Evolutionary conservation across 129 eudicot genomes (phyloP), one percentile per base, ranked within the genome.

Genomic region (Ambrosia trifida): DNA sequence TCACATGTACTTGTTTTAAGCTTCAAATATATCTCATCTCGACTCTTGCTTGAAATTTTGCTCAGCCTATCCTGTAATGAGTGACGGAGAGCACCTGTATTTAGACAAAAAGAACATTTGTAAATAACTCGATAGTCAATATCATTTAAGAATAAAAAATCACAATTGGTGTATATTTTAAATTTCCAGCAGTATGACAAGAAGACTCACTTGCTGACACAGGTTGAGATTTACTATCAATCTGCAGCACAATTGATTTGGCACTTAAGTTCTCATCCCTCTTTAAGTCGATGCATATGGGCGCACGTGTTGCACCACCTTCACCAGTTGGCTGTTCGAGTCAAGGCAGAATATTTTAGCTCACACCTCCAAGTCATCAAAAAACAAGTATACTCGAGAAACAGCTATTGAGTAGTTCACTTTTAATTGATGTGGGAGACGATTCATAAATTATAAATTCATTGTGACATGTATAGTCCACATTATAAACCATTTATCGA

Each of bases 261-360:
- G 91, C 86, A 80, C 97, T 90, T 47, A 94, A 73, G 64, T 93
- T 83, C 31, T 82, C 80, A 82, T 94, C 99, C 82, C 97, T 87
- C 59, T 78, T 74, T 51, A 94, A 80, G 31, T 87, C 96, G 44
- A 94, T 82, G 85, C 92, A 82, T 69, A 94, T 94, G 11, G 99
- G 97, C 30, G 99, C 96, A 72, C 99, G 95, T 24, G 99, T 94
- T 11, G 99, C 99, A 66, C 99, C 97, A 79, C 96, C 96, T 84
- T 94, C 99, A 69, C 99, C 99, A 66, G 99, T 94, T 76, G 99
- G 99, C 99, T 94, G 87, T 14, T 58, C 17, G 1, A 63, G 24
- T 62, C 17, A 77, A 77, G 58, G 11, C 56, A 76, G 14, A 10
- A 38, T 33, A 69, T n/a, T n/a, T 13, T 24, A 9, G 13, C 24